Evolutionary conservation across 495 filamentous ascomycete genomes (phyloP).

Genomic region (Sordaria brevicollis): DNA sequence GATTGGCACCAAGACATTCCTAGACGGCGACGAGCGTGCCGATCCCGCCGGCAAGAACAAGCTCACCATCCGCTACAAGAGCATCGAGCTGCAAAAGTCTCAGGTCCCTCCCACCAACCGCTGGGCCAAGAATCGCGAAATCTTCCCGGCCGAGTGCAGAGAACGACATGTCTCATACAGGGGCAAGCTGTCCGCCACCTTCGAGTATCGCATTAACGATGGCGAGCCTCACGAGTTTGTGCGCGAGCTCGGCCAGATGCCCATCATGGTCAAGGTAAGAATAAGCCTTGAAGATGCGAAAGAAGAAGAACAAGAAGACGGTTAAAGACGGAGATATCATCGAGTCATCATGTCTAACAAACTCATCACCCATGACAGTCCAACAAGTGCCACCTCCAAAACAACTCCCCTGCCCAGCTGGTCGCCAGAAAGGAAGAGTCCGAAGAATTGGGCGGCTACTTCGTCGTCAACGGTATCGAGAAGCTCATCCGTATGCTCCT

Average conservation of each 20-base stretch:
- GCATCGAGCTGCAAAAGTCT: constrained; percentile 69
- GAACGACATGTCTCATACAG: constrained; percentile 89
- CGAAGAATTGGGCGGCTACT: constrained; percentile 89
- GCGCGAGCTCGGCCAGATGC: constrained; percentile 77
- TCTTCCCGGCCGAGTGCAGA: constrained; percentile 86
- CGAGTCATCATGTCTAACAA: not conserved
- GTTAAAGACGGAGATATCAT: not conserved
- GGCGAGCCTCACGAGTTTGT: constrained; percentile 69
- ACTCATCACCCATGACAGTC: constrained; percentile 38
- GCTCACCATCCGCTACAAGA: constrained; percentile 60
- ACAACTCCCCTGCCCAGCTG: constrained; percentile 67
- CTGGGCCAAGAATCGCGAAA: constrained; percentile 66
- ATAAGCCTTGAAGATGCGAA: not conserved
- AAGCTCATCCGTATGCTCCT: constrained; percentile 91
- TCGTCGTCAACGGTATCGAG: constrained; percentile 91
- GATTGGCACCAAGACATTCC: constrained; percentile 78
- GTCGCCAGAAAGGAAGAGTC: constrained; percentile 84
- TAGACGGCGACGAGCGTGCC: constrained; percentile 60
- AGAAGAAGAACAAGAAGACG: too few relatives aligned
- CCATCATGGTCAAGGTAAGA: constrained; percentile 80
- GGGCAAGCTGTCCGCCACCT: constrained; percentile 67
- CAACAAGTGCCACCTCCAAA: constrained; percentile 82
- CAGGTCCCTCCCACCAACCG: constrained; percentile 70
- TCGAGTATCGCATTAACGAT: constrained; percentile 79
- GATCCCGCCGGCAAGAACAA: constrained; percentile 52